These are phyloP conservation scores for Lactifluus echinatus DNA, from an alignment of 768 basidiomycete species.

Conservation along the genomic window DNA sequence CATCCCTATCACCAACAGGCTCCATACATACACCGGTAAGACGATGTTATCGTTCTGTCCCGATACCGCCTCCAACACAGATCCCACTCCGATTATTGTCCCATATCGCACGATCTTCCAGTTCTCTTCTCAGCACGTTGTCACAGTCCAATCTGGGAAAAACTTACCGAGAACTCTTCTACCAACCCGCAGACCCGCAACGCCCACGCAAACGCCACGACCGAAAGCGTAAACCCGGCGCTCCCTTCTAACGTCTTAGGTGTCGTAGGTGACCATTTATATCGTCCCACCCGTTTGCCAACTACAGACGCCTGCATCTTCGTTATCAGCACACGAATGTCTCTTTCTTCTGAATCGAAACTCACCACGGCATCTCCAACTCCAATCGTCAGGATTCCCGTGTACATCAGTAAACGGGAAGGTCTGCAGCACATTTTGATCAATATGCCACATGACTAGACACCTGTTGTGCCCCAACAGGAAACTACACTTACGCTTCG, in stretches of 20 bases:
- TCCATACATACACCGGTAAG: conserved; percentile 94
- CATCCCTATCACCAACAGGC: conserved; percentile 39
- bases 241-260: conserved; percentile 91
- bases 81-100: conserved; percentile 51
- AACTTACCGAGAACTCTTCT: conserved; percentile 69
- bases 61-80: conserved; percentile 81
- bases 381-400: conserved; percentile 83
- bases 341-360: conserved; percentile 12
- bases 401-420: conserved; percentile 53
- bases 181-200: conserved; percentile 63
- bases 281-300: conserved; percentile 72
- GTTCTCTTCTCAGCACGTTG: background rate
- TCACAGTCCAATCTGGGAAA: background rate
- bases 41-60: conserved; percentile 98
- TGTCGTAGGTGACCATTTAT: conserved; percentile 78
- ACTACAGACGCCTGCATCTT: conserved; percentile 74
- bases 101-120: conserved; percentile 57
- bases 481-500: conserved; percentile 59
- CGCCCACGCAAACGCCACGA: conserved; percentile 59
- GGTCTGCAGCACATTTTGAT: conserved; percentile 27
- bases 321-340: background rate
- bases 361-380: conserved; percentile 89
- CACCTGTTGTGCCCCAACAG: background rate
- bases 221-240: conserved; percentile 65
- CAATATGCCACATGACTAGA: conserved; percentile 7